These are phyloP conservation scores for Ceratocystis alfenasii DNA, from an alignment of 2,329 filamentous ascomycete species.

Conservation along the genomic window DNA sequence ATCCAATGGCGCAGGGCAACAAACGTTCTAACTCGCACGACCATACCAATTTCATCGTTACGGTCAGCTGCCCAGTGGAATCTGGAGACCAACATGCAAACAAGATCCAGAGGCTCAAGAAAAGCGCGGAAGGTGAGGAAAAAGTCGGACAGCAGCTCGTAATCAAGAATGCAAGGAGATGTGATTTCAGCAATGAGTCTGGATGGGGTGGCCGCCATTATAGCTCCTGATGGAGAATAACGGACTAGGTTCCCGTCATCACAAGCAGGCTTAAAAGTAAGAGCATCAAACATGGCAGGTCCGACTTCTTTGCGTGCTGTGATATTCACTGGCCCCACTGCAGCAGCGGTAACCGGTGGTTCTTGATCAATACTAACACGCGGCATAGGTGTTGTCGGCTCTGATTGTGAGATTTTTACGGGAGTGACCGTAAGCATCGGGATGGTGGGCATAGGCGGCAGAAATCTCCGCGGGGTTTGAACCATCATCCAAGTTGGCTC, in stretches of 20 bases:
- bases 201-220: slow-evolving; percentile 79
- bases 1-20: slow-evolving; percentile 96
- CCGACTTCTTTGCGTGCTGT: slow-evolving; percentile 44
- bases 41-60: slow-evolving; percentile 71
- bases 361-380: slow-evolving; percentile 5
- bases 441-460: slow-evolving; percentile 12
- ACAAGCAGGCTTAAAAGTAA: slow-evolving; percentile 65
- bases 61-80: slow-evolving; percentile 76
- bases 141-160: slow-evolving; percentile 93
- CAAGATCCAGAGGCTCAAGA: slow-evolving; percentile 60
- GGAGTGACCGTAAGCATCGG: not conserved
- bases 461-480: slow-evolving; percentile 17
- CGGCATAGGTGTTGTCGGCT: slow-evolving; percentile 29
- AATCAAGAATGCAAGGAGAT: slow-evolving; percentile 88
- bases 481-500: slow-evolving; percentile 22
- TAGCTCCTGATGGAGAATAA: slow-evolving; percentile 60
- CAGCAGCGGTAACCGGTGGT: slow-evolving; percentile 13
- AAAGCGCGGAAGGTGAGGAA: slow-evolving; percentile 92
- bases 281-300: slow-evolving; percentile 67
- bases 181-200: slow-evolving; percentile 93
- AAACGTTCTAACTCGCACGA: slow-evolving; percentile 92
- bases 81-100: slow-evolving; percentile 73
- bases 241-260: slow-evolving; percentile 74
- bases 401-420: slow-evolving; percentile 23
- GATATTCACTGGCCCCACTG: slow-evolving; percentile 37